A percentile compares a stretch with the other conserved stretches of the same genome.
These are phyloP conservation scores for Grosmannia serpens DNA, from an alignment of 2,329 filamentous ascomycete species.

Conservation along the genomic window DNA sequence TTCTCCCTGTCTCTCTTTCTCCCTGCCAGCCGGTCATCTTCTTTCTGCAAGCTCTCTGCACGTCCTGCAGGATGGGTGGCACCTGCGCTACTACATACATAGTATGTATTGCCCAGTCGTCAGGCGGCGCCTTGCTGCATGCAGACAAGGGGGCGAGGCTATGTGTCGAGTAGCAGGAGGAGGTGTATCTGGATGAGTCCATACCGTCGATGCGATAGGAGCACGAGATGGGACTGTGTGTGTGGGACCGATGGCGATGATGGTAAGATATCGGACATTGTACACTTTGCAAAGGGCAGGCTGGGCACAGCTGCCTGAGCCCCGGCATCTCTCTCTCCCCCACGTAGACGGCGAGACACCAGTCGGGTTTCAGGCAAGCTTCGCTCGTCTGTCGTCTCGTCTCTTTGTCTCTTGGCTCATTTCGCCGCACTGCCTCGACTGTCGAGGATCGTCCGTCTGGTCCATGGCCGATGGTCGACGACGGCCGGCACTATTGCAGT, in stretches of 20 bases:
- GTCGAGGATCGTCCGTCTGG: no score
- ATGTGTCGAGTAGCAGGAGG: neutral
- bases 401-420: no score
- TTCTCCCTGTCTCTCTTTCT: no score
- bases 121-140: neutral
- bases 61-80: neutral
- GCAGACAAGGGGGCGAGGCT: neutral
- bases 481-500: neutral
- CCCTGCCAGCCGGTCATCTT: neutral
- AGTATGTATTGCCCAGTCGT: neutral
- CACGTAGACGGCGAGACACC: neutral
- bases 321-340: neutral
- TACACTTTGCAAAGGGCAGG: no score
- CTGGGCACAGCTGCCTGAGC: neutral
- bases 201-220: no score
- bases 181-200: neutral
- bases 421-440: no score
- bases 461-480: no score
- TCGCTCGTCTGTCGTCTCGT: no score
- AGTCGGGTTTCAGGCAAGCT: no score
- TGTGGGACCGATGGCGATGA: neutral
- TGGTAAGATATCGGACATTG: no score
- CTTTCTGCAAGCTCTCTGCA: neutral
- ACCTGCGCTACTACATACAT: no score
- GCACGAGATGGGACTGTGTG: no score